phyloP scores from a whole-genome alignment of 208 protist genomes.

The Acanthamoeba lenticulata region DNA sequence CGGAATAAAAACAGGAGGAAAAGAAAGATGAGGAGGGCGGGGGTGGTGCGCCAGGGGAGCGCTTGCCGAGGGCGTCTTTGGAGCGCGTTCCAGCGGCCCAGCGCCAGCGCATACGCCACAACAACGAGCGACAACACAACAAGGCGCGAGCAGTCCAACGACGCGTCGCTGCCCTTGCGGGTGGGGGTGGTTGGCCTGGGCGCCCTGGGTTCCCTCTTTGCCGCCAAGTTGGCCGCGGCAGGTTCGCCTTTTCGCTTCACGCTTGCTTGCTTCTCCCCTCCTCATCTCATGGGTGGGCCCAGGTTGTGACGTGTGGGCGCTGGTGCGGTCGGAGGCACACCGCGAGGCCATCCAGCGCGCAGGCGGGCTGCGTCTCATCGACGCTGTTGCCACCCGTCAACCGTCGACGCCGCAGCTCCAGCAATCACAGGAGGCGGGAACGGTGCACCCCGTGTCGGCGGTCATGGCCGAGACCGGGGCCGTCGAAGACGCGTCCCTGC shows the following conservation, averaged over 20 bases:
- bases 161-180: too few relatives aligned
- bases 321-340: not conserved
- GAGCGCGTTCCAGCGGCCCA: too few relatives aligned
- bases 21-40: too few relatives aligned
- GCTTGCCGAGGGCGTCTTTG: too few relatives aligned
- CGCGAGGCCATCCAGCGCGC: not conserved
- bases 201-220: not conserved
- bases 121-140: too few relatives aligned
- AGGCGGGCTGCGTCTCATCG: not conserved
- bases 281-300: not conserved
- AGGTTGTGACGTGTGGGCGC: not conserved
- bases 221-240: not conserved
- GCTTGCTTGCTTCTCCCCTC: not conserved
- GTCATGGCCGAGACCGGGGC: not conserved
- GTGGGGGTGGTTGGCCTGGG: constrained; percentile 4
- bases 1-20: too few relatives aligned
- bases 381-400: not conserved
- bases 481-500: not conserved
- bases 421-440: too few relatives aligned
- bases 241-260: not conserved
- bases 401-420: not conserved
- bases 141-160: too few relatives aligned
- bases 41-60: too few relatives aligned
- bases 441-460: too few relatives aligned
- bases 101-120: too few relatives aligned